phyloP scores from a whole-genome alignment of 352 stramenopile species.

The Globisporangium orthogonon region DNA sequence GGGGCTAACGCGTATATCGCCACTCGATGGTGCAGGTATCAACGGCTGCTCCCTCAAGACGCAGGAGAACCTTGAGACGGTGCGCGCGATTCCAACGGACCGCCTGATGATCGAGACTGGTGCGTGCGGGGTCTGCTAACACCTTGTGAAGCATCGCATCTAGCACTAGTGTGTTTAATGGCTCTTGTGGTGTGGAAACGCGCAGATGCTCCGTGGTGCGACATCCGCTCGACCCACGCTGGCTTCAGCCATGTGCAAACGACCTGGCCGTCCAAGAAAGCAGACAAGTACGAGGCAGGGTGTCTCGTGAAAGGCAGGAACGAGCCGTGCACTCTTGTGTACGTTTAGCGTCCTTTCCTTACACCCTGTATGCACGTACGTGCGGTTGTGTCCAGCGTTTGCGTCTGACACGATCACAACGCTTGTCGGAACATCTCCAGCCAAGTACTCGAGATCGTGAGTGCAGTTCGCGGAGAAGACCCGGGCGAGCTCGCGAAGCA shows the following conservation, averaged over 20 bases:
- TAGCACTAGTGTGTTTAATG: not conserved
- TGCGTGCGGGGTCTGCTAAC: slow-evolving; percentile 8
- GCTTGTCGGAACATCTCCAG: slow-evolving; percentile 19
- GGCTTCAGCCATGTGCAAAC: slow-evolving; percentile 87
- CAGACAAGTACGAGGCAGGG: slow-evolving; percentile 88
- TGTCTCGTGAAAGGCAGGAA: slow-evolving; percentile 93
- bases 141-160: not conserved
- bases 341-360: slow-evolving; percentile 32
- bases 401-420: not conserved
- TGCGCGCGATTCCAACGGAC: slow-evolving; percentile 89
- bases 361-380: not conserved
- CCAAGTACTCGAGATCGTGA: slow-evolving; percentile 83
- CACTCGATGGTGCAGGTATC: slow-evolving; percentile 43
- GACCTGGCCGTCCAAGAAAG: slow-evolving; percentile 85
- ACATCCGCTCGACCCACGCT: slow-evolving; percentile 93
- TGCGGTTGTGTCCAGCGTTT: not conserved
- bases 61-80: slow-evolving; percentile 89
- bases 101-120: slow-evolving; percentile 93
- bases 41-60: slow-evolving; percentile 97
- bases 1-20: not conserved
- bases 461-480: slow-evolving; percentile 48
- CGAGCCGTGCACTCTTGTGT: slow-evolving; percentile 94
- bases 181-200: not conserved
- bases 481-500: slow-evolving; percentile 32
- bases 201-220: slow-evolving; percentile 94